These are phyloP conservation scores for Camptophora hylomeconis DNA, from an alignment of 2,329 filamentous ascomycete species.

Conservation along the genomic window DNA sequence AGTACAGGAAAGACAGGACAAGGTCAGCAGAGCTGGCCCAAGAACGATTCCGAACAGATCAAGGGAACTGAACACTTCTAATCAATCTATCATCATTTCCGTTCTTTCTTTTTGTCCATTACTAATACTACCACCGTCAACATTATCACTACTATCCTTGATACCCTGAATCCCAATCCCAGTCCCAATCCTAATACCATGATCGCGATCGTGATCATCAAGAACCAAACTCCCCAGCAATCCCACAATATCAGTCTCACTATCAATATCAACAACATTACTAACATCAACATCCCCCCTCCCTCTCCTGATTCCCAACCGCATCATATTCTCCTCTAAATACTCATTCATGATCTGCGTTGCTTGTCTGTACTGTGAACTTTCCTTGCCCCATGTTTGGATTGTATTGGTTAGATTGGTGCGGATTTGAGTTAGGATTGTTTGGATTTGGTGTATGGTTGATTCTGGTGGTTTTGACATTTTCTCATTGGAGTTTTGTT, in stretches of 20 bases:
- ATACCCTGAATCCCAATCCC: not conserved
- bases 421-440: constrained; percentile 13
- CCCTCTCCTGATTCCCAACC: constrained; percentile 5
- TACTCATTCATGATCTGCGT: constrained; percentile 12
- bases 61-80: no score
- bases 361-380: constrained; percentile 11
- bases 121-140: constrained; percentile 1
- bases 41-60: no score
- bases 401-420: constrained; percentile 11
- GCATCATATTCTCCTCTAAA: constrained; percentile 13
- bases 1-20: no score
- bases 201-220: constrained; percentile 1
- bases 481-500: not conserved
- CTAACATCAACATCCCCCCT: no score
- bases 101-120: no score
- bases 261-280: no score
- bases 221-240: constrained; percentile 4
- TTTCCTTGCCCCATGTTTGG: constrained; percentile 12
- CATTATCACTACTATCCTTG: not conserved
- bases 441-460: constrained; percentile 7
- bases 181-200: not conserved
- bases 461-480: not conserved
- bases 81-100: no score
- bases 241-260: constrained; percentile 1
- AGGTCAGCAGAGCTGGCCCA: no score